Evolutionary conservation across 139 green algal genomes (phyloP).

Genomic region (Pleodorina starrii): DNA sequence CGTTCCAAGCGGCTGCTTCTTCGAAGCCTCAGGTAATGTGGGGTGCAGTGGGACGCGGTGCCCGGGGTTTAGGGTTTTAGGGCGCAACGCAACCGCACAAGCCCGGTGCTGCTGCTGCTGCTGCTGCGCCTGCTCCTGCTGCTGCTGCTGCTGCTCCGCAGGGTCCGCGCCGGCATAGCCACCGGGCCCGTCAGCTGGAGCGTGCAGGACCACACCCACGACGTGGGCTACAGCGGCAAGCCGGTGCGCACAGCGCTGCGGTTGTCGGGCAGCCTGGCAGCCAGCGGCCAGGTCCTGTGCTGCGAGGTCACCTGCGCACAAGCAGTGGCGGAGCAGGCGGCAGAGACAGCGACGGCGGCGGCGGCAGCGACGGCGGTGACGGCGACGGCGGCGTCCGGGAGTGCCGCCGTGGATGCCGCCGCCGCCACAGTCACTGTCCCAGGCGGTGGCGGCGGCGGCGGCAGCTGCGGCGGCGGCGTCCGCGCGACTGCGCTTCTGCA

Average conservation of each 20-base stretch:
- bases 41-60: not conserved
- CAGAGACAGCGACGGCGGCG: not conserved
- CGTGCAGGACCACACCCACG: constrained; percentile 11
- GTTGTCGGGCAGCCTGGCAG: not conserved
- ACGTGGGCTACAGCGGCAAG: constrained; percentile 15
- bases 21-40: constrained; percentile 8
- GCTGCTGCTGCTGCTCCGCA: too few species aligned
- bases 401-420: not conserved
- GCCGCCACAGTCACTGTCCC: not conserved
- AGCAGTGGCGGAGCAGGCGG: constrained; percentile 23
- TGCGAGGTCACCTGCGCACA: constrained; percentile 13
- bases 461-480: not conserved
- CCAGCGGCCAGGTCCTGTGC: constrained; percentile 10
- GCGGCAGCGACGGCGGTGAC: not conserved
- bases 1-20: not conserved
- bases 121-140: not conserved
- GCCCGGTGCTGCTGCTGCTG: too few species aligned
- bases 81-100: too few species aligned
- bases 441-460: not conserved
- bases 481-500: not conserved
- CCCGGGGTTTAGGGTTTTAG: too few species aligned
- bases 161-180: constrained; percentile 14
- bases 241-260: not conserved
- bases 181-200: not conserved
- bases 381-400: not conserved